Base-by-base conservation (phyloP, 73 alveolate species). In the Halteria grandinella region DNA sequence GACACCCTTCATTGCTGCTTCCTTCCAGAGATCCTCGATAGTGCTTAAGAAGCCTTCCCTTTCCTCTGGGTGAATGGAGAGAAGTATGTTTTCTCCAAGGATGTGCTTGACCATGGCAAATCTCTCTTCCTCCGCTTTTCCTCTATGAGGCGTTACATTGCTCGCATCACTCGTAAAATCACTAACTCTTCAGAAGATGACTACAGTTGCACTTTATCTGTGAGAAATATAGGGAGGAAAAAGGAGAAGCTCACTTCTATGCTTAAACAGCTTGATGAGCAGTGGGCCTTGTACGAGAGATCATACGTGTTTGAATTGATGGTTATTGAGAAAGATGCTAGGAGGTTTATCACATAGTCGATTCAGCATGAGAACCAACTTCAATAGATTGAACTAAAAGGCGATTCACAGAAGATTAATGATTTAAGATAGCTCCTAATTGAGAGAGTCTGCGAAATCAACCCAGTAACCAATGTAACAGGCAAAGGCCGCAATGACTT, bases 21-120 rank as follows among this genome's bases (percentile, higher is more conserved):
- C 75, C 84, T 93, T 62, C 84, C 98, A 11, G 99, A 93, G 88
- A 95, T 95, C 5, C 81, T 95, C 41, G 98, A 93, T 63, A 82
- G 95, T 53, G 99, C 99, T 40, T 88, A 95, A 51, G 98, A 95
- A 88, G 97, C 95, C n/a, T 93, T 93, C 43, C 97, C 97, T 20
- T 93, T 77, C 75, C 76, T 95, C 21, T 85, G 93, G 81, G 98
- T 95, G 34, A 95, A 95, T 85, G 97, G 97, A 4, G 98, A 93
- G 59, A 94, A 93, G 86, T 95, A 92, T 85, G 90, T 84, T 37
- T 95, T 95, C 72, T 84, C 97, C 1, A 37, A 83, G 36, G 98
- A 93, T 76, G 98, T 95, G 29, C 74, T 95, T 20, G 92, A 94
- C 28, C 75, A 83, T 37, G 99, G 99, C 17, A 64, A 89, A 58